Conservation (phyloP, 2,329 filamentous ascomycete genomes). For the Cadophora sp. region DNA sequence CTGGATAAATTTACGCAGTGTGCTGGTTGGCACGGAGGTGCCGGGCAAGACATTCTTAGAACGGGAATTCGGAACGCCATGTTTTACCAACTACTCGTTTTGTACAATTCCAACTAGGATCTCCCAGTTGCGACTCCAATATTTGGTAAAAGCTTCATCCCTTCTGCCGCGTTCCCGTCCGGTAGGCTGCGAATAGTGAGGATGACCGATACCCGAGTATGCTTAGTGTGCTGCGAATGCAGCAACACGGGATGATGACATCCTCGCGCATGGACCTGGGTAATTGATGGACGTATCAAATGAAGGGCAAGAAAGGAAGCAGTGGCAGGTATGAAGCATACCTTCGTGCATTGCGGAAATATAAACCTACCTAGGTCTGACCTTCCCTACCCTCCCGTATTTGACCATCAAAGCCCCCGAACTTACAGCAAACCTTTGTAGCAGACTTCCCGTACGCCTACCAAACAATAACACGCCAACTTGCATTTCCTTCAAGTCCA, state of each 20-base stretch:
- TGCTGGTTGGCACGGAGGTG: no score
- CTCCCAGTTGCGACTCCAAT: no score
- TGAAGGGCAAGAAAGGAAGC: slow-evolving; percentile 42
- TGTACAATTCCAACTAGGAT: no score
- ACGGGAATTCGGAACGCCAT: no score
- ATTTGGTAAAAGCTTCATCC: no score
- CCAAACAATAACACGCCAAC: no score
- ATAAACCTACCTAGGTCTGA: neutral
- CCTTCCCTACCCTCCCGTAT: neutral
- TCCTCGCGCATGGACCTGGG: neutral
- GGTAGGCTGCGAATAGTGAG: neutral
- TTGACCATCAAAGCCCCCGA: no score
- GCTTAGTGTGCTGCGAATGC: slow-evolving; percentile 8
- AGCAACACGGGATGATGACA: neutral
- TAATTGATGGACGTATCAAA: slow-evolving; percentile 13
- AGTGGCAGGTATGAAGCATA: slow-evolving; percentile 31
- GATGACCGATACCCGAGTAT: neutral
- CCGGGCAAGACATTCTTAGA: no score
- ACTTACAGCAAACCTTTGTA: neutral
- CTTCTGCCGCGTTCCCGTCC: neutral
- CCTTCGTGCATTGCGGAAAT: neutral
- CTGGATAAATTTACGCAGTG: no score
- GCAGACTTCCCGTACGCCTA: neutral
- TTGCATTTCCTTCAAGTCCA: no score
- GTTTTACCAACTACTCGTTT: no score